Evolutionary conservation across 306 rosid species (phyloP).

Genomic region (Canavalia ensiformis): DNA sequence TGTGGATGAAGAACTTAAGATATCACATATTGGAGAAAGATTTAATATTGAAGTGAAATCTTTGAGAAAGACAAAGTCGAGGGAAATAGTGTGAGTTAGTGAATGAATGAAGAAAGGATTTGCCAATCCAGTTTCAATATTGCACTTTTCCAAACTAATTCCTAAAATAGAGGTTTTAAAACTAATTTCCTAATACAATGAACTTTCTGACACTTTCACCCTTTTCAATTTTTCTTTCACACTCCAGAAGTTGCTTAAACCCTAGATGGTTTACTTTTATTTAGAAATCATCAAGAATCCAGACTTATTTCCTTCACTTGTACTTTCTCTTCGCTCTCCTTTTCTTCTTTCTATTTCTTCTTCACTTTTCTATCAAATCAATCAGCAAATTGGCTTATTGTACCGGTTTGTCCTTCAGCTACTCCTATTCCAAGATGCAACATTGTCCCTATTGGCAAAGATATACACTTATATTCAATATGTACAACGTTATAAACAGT

Average conservation of each 20-base stretch:
- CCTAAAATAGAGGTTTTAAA: constrained; percentile 4
- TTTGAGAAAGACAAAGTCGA: background rate
- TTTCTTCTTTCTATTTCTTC: background rate
- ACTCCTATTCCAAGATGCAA: constrained; percentile 11
- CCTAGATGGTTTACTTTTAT: background rate
- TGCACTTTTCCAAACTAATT: constrained; percentile 2
- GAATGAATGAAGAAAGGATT: background rate
- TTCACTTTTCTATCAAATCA: background rate
- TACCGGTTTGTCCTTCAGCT: constrained; percentile 7
- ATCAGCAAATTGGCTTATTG: constrained; percentile 24
- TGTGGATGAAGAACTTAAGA: background rate
- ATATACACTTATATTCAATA: constrained; percentile 7
- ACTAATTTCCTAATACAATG: background rate
- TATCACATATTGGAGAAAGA: constrained; percentile 1
- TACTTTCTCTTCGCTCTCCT: background rate
- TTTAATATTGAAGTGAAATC: constrained; percentile 6
- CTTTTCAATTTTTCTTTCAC: background rate
- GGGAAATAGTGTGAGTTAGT: background rate
- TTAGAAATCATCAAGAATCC: constrained; percentile 18
- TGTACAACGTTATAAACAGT: background rate
- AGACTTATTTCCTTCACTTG: background rate
- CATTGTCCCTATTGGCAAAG: background rate
- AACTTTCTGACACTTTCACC: background rate
- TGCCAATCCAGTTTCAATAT: background rate
- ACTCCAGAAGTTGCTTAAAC: constrained; percentile 3